A percentile compares a stretch with the other conserved stretches of the same genome.
These are phyloP conservation scores for Xylaria acuta DNA, from an alignment of 495 filamentous ascomycete species.

Conservation along the genomic window DNA sequence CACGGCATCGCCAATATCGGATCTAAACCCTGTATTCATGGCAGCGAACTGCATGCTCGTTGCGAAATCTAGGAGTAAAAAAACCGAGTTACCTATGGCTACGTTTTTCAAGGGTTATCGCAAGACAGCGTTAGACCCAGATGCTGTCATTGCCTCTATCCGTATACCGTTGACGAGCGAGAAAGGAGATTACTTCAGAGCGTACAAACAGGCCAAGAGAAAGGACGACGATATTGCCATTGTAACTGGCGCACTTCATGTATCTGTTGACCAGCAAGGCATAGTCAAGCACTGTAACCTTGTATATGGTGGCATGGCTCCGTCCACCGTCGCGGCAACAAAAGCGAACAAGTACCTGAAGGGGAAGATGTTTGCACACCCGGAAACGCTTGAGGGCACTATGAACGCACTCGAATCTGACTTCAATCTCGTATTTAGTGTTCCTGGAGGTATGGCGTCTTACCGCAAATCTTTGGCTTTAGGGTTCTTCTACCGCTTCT, in stretches of 20 bases:
- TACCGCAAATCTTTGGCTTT: slow-evolving; percentile 91
- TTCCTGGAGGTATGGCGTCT: slow-evolving; percentile 94
- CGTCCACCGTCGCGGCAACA: slow-evolving; percentile 83
- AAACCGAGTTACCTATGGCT: slow-evolving; percentile 85
- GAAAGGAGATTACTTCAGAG: slow-evolving; percentile 72
- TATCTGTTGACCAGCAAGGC: slow-evolving; percentile 68
- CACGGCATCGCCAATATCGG: slow-evolving; percentile 94
- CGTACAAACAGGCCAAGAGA: slow-evolving; percentile 94
- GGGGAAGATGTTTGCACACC: slow-evolving; percentile 81
- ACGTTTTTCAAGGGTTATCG: slow-evolving; percentile 94
- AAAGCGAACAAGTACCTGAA: slow-evolving; percentile 71
- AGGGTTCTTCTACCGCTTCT: slow-evolving; percentile 89
- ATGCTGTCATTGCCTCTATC: slow-evolving; percentile 85
- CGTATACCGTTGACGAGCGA: slow-evolving; percentile 77
- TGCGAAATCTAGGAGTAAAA: slow-evolving; percentile 72
- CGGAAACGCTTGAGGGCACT: slow-evolving; percentile 79
- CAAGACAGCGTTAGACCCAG: slow-evolving; percentile 77
- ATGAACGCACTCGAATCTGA: slow-evolving; percentile 88
- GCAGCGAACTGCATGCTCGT: slow-evolving; percentile 82
- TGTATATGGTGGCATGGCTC: slow-evolving; percentile 90
- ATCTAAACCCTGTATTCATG: slow-evolving; percentile 93
- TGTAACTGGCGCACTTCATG: slow-evolving; percentile 81
- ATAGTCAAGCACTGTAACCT: slow-evolving; percentile 74
- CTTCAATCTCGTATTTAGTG: slow-evolving; percentile 83
- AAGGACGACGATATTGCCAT: slow-evolving; percentile 99